Conservation (phyloP, 139 green algal genomes). For the Zygnema cylindricum region DNA sequence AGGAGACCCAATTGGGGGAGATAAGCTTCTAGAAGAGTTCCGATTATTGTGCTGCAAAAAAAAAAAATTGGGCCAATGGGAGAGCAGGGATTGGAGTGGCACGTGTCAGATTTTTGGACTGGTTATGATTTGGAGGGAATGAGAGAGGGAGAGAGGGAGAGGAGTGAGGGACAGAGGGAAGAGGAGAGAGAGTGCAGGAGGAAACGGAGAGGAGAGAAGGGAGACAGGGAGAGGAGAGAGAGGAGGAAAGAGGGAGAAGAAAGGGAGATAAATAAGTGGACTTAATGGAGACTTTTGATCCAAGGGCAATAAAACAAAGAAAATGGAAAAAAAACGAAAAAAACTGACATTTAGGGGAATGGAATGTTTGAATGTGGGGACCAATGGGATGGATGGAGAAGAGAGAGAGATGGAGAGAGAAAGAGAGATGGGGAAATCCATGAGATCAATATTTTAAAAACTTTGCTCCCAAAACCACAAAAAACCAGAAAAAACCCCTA, state of each 20-base stretch:
- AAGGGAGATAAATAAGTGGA: background rate
- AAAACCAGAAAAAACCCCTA: too few relatives aligned
- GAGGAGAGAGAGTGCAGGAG: background rate
- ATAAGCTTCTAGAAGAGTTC: constrained; percentile 55
- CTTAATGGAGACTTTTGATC: background rate
- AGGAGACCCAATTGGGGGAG: constrained; percentile 60
- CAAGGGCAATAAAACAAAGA: background rate
- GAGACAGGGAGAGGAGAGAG: background rate
- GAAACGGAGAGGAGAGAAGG: background rate
- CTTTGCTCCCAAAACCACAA: too few relatives aligned
- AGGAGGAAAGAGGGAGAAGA: background rate
- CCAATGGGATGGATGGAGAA: background rate
- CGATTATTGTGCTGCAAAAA: constrained; percentile 19
- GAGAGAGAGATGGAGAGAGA: constrained; percentile 11
- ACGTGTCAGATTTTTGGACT: background rate
- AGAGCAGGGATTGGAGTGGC: background rate
- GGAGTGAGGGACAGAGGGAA: background rate
- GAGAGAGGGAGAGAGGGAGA: background rate
- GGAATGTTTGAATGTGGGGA: background rate
- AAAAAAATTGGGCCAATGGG: too few relatives aligned
- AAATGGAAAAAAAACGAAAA: background rate
- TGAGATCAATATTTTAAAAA: too few relatives aligned
- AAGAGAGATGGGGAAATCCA: too few relatives aligned
- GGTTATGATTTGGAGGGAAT: too few relatives aligned
- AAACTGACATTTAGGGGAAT: background rate